A percentile compares a stretch with the other conserved stretches of the same genome.
These are phyloP conservation scores for Kodamaea kaohsiungensis DNA, from an alignment of 805 yeast species.

Conservation along the genomic window DNA sequence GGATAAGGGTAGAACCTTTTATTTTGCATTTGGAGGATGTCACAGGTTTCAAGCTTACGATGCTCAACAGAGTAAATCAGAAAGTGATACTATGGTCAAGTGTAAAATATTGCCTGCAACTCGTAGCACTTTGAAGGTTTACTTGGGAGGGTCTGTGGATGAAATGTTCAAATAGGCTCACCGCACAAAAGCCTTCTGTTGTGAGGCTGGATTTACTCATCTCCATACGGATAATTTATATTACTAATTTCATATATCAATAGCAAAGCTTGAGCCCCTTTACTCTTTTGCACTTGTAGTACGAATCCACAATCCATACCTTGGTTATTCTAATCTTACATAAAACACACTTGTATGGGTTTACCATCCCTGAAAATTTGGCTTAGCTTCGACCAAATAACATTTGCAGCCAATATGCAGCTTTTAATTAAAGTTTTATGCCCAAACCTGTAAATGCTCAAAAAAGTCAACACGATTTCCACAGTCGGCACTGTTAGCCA, in stretches of 20 bases:
- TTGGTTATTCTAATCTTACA: not conserved
- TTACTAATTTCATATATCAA: not conserved
- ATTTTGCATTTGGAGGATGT: slow-evolving; percentile 90
- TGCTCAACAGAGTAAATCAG: slow-evolving; percentile 31
- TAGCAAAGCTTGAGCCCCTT: not conserved
- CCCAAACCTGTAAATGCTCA: slow-evolving; percentile 37
- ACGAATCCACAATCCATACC: not conserved
- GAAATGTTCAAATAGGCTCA: slow-evolving; percentile 34
- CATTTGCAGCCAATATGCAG: not conserved
- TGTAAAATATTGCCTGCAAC: slow-evolving; percentile 79
- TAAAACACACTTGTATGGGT: not conserved
- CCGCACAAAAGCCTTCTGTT: not conserved
- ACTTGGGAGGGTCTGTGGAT: slow-evolving; percentile 70
- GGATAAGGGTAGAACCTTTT: slow-evolving; percentile 59
- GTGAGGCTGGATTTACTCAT: not conserved
- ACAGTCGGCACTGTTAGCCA: slow-evolving; percentile 39
- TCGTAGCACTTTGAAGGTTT: slow-evolving; percentile 61
- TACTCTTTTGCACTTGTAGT: not conserved
- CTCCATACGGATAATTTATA: too few species aligned
- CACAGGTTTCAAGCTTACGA: slow-evolving; percentile 90
- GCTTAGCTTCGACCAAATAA: too few species aligned
- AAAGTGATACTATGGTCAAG: slow-evolving; percentile 49
- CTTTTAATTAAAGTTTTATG: not conserved
- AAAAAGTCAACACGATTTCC: slow-evolving; percentile 61
- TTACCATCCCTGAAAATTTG: too few species aligned